Evolutionary conservation across 2,329 filamentous ascomycete genomes (phyloP), one percentile per base, ranked within the genome.

Genomic region (Hymenoscyphus infarciens): DNA sequence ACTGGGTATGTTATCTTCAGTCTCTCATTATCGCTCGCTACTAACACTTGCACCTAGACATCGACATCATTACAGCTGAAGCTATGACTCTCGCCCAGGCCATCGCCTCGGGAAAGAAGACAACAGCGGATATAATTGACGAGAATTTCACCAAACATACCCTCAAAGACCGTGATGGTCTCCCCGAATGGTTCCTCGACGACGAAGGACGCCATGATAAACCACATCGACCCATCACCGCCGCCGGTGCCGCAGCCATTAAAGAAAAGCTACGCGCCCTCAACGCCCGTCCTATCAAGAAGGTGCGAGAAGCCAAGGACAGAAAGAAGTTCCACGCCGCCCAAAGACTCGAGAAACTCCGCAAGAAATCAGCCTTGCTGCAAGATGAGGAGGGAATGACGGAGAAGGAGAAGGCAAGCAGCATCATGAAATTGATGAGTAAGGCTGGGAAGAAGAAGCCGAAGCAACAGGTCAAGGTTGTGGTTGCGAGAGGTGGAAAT

Each of bases 41-140:
- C 38, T 27, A n/a, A 25, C 3, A 31, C 42, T 70, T 73, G 63
- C 74, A 61, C 61, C 74, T 77, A 83, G 93, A 97, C 74, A 96
- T 99, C 77, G 92, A 98, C 75, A 98, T 99, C 72, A 96, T 98
- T 73, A 99, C 95, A n/a, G 95, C 92, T 5, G 95, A 99, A 80
- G 95, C 96, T 67, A 99, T 99, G 95, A 96, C 94, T 0, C 83
- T 99, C 16, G 96, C 95, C 0, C 95, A 98, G 68, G 86, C 92
- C 73, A 87, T 99, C 63, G 95, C 93, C 3, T 92, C 89, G 0
- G 94, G 94, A 54, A 84, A 94, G 74, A 93, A 89, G 76, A 90
- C 88, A 0, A 89, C 85, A 55, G 77, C 89, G 61, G 91, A 97
- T 69, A 80, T 97, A 5, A 80, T 94, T 55, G 96, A 99, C 72